Percentiles rank a stretch among this genome's conserved stretches.
phyloP scores from a whole-genome alignment of 2,329 filamentous ascomycete genomes.

The Xylaria sp. region DNA sequence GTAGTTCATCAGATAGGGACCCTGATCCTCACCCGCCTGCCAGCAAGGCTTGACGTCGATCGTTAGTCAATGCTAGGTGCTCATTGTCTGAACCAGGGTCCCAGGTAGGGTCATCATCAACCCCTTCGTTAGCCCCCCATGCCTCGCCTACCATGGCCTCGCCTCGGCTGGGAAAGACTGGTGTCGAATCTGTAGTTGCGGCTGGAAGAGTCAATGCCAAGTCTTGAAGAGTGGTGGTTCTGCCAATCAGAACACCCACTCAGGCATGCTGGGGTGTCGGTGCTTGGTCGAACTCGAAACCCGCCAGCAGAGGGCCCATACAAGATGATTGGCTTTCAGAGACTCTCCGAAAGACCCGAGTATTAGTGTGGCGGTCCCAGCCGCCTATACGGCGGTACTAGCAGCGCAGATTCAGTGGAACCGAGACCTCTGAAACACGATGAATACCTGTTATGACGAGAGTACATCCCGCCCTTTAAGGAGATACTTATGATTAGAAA shows the following conservation, averaged over 20 bases:
- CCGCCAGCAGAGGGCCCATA: conserved; percentile 19
- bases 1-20: conserved; percentile 10
- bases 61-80: conserved; percentile 17
- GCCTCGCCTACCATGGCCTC: conserved; percentile 4
- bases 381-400: conserved; percentile 5
- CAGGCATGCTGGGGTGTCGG: not conserved
- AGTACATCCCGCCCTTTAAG: not conserved
- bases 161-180: conserved; percentile 11
- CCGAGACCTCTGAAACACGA: conserved; percentile 25
- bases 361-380: not conserved
- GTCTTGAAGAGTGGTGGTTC: conserved; percentile 16
- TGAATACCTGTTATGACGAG: not conserved
- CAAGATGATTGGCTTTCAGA: conserved; percentile 24
- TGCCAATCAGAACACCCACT: not conserved
- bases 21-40: conserved; percentile 10
- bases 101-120: not conserved
- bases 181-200: conserved; percentile 1
- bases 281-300: conserved; percentile 29
- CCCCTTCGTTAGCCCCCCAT: conserved; percentile 19
- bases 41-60: conserved; percentile 13
- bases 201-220: conserved; percentile 2
- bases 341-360: not conserved
- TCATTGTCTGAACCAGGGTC: not conserved
- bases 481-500: not conserved
- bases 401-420: conserved; percentile 5